Evolutionary conservation across 768 basidiomycete species (phyloP).

Genomic region (Melanogaster broomeanus): DNA sequence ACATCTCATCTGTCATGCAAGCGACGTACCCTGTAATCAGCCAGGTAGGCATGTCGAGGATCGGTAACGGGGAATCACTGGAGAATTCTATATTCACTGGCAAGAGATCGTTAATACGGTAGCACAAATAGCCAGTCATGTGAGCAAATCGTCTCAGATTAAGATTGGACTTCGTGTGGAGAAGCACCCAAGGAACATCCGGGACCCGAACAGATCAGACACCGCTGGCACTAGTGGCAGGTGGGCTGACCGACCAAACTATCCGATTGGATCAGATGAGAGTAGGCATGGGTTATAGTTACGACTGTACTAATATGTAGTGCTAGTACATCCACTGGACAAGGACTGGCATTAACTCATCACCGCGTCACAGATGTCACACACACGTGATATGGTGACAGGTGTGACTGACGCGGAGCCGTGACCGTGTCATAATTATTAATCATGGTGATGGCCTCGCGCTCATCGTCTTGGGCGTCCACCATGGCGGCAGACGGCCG

Average conservation of each 20-base stretch:
- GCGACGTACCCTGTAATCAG: slow-evolving; percentile 3
- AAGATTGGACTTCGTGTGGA: background rate
- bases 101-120: background rate
- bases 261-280: too few relatives aligned
- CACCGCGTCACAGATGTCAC: background rate
- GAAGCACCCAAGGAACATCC: background rate
- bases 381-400: slow-evolving; percentile 18
- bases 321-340: too few relatives aligned
- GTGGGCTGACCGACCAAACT: too few relatives aligned
- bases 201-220: too few relatives aligned
- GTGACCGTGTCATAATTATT: slow-evolving; percentile 1
- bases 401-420: slow-evolving; percentile 23
- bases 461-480: slow-evolving; percentile 4
- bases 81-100: background rate
- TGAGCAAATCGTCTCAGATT: background rate
- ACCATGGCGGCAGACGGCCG: slow-evolving; percentile 17
- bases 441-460: slow-evolving; percentile 5
- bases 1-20: background rate
- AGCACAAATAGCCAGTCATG: background rate
- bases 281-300: too few relatives aligned
- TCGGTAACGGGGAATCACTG: background rate
- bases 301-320: too few relatives aligned
- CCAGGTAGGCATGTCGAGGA: slow-evolving; percentile 1
- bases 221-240: too few relatives aligned
- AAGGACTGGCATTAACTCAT: too few relatives aligned